Evolutionary conservation across 2,329 filamentous ascomycete genomes (phyloP).

Genomic region (Cercospora canescens): DNA sequence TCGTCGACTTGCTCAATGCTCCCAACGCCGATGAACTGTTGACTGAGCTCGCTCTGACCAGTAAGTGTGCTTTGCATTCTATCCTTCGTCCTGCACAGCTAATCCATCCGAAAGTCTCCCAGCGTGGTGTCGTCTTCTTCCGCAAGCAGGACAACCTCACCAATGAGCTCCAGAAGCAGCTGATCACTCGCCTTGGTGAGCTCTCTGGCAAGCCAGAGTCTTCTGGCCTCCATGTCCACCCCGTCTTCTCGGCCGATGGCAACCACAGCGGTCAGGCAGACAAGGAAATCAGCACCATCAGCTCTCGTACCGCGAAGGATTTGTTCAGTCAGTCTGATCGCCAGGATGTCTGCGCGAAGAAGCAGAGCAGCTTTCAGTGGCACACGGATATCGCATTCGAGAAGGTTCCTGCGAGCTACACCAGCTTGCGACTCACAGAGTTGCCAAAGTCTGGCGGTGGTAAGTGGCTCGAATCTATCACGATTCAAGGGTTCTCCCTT

Average conservation of each 20-base stretch:
- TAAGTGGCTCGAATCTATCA: background rate
- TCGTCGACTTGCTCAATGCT: slow-evolving; percentile 59
- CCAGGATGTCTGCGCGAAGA: slow-evolving; percentile 26
- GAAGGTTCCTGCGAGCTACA: slow-evolving; percentile 62
- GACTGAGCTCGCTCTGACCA: slow-evolving; percentile 16
- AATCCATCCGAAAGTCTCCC: slow-evolving; percentile 54
- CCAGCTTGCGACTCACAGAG: slow-evolving; percentile 57
- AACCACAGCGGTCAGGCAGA: slow-evolving; percentile 23
- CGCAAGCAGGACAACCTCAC: slow-evolving; percentile 59
- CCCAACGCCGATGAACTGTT: slow-evolving; percentile 24
- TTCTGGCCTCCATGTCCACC: slow-evolving; percentile 62
- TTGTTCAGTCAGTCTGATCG: slow-evolving; percentile 32
- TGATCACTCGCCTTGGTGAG: slow-evolving; percentile 60
- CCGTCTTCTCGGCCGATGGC: slow-evolving; percentile 55
- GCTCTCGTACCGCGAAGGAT: slow-evolving; percentile 36
- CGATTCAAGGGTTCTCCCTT: too few species aligned
- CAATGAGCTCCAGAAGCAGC: slow-evolving; percentile 64
- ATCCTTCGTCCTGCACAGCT: background rate
- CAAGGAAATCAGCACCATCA: slow-evolving; percentile 42
- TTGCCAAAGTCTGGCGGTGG: slow-evolving; percentile 54
- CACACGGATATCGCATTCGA: slow-evolving; percentile 67
- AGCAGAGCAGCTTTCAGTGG: slow-evolving; percentile 36
- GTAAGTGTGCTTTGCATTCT: background rate
- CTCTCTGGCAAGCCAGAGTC: slow-evolving; percentile 58
- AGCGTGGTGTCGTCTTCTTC: slow-evolving; percentile 70